These are phyloP conservation scores for Neurospora sp. DNA, from an alignment of 495 filamentous ascomycete genomes.

Conservation along the genomic window DNA sequence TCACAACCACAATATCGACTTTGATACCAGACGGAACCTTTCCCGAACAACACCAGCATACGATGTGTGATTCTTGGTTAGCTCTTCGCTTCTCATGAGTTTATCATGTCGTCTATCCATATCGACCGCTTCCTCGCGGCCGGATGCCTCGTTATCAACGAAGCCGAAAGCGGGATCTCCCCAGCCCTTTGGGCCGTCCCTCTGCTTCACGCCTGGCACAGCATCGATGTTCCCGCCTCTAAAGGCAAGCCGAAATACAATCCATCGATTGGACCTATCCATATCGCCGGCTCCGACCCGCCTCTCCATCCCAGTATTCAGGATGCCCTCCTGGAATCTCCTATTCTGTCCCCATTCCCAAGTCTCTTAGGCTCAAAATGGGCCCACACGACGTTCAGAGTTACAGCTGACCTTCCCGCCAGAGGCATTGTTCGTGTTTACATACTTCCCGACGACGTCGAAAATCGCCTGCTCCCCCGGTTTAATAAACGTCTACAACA, in stretches of 20 bases:
- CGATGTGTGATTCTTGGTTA: background rate
- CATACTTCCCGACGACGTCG: conserved; percentile 57
- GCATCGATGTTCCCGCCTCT: conserved; percentile 8
- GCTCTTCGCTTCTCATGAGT: background rate
- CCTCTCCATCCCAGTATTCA: conserved; percentile 20
- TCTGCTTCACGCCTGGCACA: conserved; percentile 10
- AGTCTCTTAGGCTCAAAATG: conserved; percentile 25
- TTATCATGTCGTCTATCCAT: background rate
- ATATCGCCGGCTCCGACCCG: background rate
- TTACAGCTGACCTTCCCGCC: conserved; percentile 5
- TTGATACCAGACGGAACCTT: background rate
- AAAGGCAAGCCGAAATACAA: background rate
- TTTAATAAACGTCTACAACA: conserved; percentile 32
- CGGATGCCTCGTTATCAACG: conserved; percentile 25
- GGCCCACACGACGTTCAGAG: conserved; percentile 33
- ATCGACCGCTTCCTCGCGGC: conserved; percentile 22
- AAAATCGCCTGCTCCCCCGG: conserved; percentile 37
- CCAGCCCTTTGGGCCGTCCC: conserved; percentile 1
- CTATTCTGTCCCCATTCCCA: conserved; percentile 20
- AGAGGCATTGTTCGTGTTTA: conserved; percentile 46
- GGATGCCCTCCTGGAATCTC: conserved; percentile 17
- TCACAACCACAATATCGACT: background rate
- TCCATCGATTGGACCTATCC: background rate
- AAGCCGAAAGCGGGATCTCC: background rate
- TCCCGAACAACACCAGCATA: background rate